Evolutionary conservation across 2,329 filamentous ascomycete species (phyloP).

Genomic region (Pleurostoma richardsiae): DNA sequence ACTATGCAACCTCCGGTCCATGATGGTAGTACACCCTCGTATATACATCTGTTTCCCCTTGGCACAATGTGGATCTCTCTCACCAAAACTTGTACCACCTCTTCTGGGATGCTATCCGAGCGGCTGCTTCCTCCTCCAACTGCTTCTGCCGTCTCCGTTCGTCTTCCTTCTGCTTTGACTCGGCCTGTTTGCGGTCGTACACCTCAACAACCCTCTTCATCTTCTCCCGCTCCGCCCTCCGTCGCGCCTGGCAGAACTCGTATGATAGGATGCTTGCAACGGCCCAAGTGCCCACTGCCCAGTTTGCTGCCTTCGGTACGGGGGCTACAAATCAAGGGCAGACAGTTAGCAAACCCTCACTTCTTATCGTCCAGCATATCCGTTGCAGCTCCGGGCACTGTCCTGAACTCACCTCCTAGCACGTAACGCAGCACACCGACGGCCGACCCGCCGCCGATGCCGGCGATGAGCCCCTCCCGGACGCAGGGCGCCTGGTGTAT

Average conservation of each 20-base stretch:
- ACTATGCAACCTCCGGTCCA: background rate
- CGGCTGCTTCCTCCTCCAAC: constrained; percentile 24
- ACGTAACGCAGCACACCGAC: constrained; percentile 71
- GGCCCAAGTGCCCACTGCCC: constrained; percentile 76
- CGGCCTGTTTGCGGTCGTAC: constrained; percentile 66
- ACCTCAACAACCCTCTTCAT: constrained; percentile 85
- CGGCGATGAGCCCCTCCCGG: constrained; percentile 74
- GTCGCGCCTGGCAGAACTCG: constrained; percentile 76
- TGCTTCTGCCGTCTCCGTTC: constrained; percentile 28
- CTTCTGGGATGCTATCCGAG: constrained; percentile 19
- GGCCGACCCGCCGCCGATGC: constrained; percentile 74
- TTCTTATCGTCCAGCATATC: background rate
- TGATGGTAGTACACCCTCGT: background rate
- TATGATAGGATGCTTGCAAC: constrained; percentile 67
- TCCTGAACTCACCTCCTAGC: constrained; percentile 54
- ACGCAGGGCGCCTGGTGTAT: constrained; percentile 80
- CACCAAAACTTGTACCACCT: constrained; percentile 56
- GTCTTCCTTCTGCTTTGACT: constrained; percentile 48
- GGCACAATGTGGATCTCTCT: background rate
- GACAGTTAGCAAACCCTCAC: background rate
- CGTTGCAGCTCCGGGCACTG: too few species aligned
- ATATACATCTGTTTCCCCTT: background rate
- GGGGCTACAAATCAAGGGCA: constrained; percentile 29
- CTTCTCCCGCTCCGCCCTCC: constrained; percentile 70
- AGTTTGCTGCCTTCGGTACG: constrained; percentile 69